Base-by-base conservation (phyloP, 2,329 filamentous ascomycete species). In the Moelleriella libera region DNA sequence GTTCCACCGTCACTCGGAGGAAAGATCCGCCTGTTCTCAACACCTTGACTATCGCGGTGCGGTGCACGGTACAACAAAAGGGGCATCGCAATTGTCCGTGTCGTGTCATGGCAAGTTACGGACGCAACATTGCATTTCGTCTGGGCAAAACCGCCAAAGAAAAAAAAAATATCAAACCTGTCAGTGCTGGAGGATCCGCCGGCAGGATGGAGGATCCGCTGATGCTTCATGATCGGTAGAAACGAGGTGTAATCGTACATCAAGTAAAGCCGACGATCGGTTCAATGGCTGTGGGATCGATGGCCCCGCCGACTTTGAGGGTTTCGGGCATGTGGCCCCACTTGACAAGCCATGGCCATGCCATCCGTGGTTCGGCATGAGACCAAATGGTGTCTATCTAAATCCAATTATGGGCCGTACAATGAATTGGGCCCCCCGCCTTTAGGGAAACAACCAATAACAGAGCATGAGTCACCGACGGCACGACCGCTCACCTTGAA, bases 211-310 rank as follows among this genome's bases (percentile, higher is more conserved):
- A 37, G 32, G 32, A 37, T 37, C 32, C 11, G 7, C 7, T 7
- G 32, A 37, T 32, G 12, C 28, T 12, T 21, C 31, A 30, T 32
- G 28, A 47, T 37, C 39, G 47, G 10, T 31, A 37, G 32, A 37
- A 11, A 37, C 11, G 32, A 11, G 32, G 11, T 37, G 32, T 11
- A 37, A 7, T 37, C 32, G 32, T 37, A 11, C 32, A 37, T 37
- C 11, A 37, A 37, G 32, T 37, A 3, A 41, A 41, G 12, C 45
- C 32, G 45, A 41, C 30, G 48, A 49, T 49, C 48, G 48, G 30
- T 5, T 21, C n/a, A 28, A 34, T 47, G 32, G 45, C 45, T 44
- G 48, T 45, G 48, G 7, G 42, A 49, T 49, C 48, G 48, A 49
- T 12, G 45, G 39, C 45, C 34, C 21, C 34, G 6, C 43, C 34